Conservation (phyloP, 306 rosid species). For the Luffa acutangula region DNA sequence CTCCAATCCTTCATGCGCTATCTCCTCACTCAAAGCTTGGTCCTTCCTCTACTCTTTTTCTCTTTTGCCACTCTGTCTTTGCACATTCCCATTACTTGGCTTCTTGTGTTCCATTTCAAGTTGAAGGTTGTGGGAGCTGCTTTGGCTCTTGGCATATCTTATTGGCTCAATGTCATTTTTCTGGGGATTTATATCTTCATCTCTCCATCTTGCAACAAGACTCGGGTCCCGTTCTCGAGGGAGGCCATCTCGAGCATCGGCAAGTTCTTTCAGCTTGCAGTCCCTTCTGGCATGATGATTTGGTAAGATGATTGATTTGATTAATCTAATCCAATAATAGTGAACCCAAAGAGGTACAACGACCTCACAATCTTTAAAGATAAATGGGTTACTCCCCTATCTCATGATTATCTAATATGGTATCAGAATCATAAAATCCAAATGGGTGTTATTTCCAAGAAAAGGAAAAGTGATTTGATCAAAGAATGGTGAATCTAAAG, state of each 20-base stretch:
- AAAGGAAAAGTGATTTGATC: no score
- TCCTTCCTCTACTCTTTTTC: constrained; percentile 29
- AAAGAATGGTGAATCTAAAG: no score
- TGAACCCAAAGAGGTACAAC: no score
- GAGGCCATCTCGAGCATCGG: constrained; percentile 19
- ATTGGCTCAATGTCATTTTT: constrained; percentile 38
- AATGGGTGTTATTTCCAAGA: no score
- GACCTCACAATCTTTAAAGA: no score
- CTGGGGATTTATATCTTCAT: constrained; percentile 20
- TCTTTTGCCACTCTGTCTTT: constrained; percentile 29
- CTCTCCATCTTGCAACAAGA: constrained; percentile 39
- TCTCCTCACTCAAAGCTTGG: constrained; percentile 42
- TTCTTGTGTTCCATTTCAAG: constrained; percentile 22
- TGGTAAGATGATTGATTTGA: constrained; percentile 27
- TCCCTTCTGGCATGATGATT: constrained; percentile 56
- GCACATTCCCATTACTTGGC: constrained; percentile 39
- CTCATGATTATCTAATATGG: no score
- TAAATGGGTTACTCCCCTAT: no score
- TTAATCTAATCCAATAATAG: no score
- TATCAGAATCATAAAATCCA: no score
- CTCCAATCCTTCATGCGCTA: constrained; percentile 40
- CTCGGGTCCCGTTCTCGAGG: constrained; percentile 19
- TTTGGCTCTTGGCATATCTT: constrained; percentile 24
- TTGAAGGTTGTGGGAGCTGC: constrained; percentile 51
- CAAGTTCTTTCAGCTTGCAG: constrained; percentile 33